Evolutionary conservation across 371 early-diverging fungal species (phyloP), one percentile per base, ranked within the genome.

Genomic region (Rhizopus microsporus): DNA sequence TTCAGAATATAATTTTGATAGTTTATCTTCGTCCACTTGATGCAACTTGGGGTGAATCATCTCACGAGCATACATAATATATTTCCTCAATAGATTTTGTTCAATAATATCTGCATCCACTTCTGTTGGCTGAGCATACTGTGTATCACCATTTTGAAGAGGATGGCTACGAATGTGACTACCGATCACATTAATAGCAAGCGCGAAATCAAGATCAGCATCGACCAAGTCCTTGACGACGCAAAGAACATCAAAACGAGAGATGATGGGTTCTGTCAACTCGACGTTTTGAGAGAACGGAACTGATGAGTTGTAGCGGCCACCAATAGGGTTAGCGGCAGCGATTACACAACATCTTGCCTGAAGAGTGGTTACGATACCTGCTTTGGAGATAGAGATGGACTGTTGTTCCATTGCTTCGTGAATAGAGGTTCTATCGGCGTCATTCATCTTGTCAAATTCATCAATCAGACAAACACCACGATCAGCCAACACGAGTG

Each of bases 341-440:
- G 99, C 98, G 55, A 99, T 84, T 38, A 99, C 89, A 1, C 96
- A 84, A 69, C 98, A 98, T 55, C 99, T 88, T 1, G 99, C 99
- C 62, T 97, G 93, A 23, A 99, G 80, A 1, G 95, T 89, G 1
- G 99, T 93, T 46, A 98, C 94, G 57, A 99, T 99, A 68, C 97
- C 74, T 30, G 99, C 99, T 73, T 99, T 99, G 51, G 96, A 94
- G 38, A 99, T 93, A 44, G 96, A 96, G 60, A 99, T 98, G 66
- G 91, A 88, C 74, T 99, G 99, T 73, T 99, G 99, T 77, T 99
- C 99, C 99, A 99, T 99, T n/a, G 98, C 99, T 80, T 99, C 99
- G 86, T 99, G 99, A 68, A 99, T 99, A 51, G 91, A 88, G 3
- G 78, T 73, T 65, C 65, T 80, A 54, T 63, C 63, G 35, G 57